These are phyloP conservation scores for Aquilaria agallochum DNA, from an alignment of 441 rosid species.

Conservation along the genomic window DNA sequence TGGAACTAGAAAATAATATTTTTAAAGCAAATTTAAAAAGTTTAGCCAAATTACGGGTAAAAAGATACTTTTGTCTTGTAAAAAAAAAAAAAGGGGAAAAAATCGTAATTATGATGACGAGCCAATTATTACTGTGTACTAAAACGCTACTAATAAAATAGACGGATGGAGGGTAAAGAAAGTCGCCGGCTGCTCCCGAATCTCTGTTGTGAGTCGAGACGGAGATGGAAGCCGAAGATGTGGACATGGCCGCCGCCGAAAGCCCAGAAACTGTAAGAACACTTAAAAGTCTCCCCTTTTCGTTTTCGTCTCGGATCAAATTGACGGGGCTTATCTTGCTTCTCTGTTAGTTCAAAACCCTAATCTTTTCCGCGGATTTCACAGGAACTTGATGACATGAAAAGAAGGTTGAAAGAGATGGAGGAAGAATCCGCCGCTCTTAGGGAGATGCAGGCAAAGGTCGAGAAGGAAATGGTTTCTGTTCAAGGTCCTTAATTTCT, in stretches of 20 bases:
- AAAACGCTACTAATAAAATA: too few relatives aligned
- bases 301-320: not conserved
- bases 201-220: not conserved
- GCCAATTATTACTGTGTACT: too few relatives aligned
- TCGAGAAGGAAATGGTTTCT: slow-evolving; percentile 50
- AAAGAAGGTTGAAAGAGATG: slow-evolving; percentile 56
- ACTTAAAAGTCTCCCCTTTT: too few relatives aligned
- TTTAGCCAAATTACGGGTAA: too few relatives aligned
- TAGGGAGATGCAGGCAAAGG: slow-evolving; percentile 56
- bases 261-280: slow-evolving; percentile 17
- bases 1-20: too few relatives aligned
- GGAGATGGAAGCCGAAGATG: slow-evolving; percentile 25
- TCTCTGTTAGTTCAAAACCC: slow-evolving; percentile 5
- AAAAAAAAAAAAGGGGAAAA: too few relatives aligned
- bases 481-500: slow-evolving; percentile 27
- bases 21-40: too few relatives aligned
- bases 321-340: not conserved
- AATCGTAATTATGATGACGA: too few relatives aligned
- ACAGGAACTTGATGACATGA: slow-evolving; percentile 56
- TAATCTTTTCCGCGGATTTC: slow-evolving; percentile 1
- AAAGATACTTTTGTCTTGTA: too few relatives aligned
- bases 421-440: slow-evolving; percentile 61
- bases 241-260: slow-evolving; percentile 23
- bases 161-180: too few relatives aligned
- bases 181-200: too few relatives aligned